Percentiles rank a stretch among this genome's conserved stretches.
These are phyloP conservation scores for Suillus plorans DNA, from an alignment of 768 basidiomycete species.

Conservation along the genomic window DNA sequence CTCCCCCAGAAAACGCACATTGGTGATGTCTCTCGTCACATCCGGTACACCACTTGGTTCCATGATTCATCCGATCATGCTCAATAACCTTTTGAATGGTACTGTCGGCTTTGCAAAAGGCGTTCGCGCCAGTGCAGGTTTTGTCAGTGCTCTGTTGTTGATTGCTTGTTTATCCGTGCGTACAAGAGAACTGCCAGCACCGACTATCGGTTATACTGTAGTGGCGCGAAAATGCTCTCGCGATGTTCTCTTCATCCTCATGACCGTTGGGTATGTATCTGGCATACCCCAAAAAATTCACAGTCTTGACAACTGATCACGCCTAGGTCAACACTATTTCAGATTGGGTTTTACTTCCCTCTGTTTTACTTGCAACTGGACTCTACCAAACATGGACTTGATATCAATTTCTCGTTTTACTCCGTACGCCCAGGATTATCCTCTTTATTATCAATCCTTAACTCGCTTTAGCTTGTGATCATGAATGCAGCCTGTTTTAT, in stretches of 20 bases:
- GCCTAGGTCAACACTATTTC: slow-evolving; percentile 17
- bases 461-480: slow-evolving; percentile 39
- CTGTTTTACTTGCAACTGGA: slow-evolving; percentile 54
- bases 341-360: slow-evolving; percentile 44
- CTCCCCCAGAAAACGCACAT: slow-evolving; percentile 32
- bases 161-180: slow-evolving; percentile 39
- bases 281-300: background rate
- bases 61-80: slow-evolving; percentile 56
- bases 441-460: background rate
- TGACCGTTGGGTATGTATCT: background rate
- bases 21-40: slow-evolving; percentile 45
- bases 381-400: slow-evolving; percentile 43
- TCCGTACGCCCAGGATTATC: slow-evolving; percentile 28
- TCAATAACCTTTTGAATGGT: slow-evolving; percentile 47
- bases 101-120: slow-evolving; percentile 44
- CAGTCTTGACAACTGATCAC: background rate
- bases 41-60: slow-evolving; percentile 56
- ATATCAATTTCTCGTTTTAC: slow-evolving; percentile 47
- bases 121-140: slow-evolving; percentile 38
- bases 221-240: background rate
- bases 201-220: background rate
- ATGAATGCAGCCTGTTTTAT: slow-evolving; percentile 47
- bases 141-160: slow-evolving; percentile 38
- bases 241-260: background rate
- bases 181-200: slow-evolving; percentile 32